Evolutionary conservation across 257 asterid species (phyloP).

Genomic region (Primulina eburnea): DNA sequence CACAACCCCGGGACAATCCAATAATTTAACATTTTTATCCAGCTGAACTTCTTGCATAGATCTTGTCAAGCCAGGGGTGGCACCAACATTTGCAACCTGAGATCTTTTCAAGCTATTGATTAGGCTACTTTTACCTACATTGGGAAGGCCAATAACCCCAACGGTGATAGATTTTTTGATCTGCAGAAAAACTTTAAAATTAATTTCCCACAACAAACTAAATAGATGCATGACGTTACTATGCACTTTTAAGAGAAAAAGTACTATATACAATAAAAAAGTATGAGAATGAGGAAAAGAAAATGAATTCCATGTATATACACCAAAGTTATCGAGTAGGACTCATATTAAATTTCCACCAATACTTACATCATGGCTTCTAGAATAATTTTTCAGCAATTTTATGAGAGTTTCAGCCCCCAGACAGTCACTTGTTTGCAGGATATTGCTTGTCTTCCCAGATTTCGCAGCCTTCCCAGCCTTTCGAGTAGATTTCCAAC

Average conservation of each 20-base stretch:
- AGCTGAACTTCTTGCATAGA: conserved; percentile 92
- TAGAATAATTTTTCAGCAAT: conserved; percentile 72
- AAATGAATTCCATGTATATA: not conserved
- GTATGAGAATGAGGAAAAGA: not conserved
- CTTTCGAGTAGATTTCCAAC: conserved; percentile 83
- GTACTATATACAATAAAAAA: not conserved
- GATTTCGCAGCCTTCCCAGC: conserved; percentile 42
- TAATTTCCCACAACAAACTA: not conserved
- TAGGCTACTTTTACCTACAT: conserved; percentile 97
- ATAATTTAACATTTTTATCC: conserved; percentile 76
- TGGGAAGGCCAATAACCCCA: conserved; percentile 92
- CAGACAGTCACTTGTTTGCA: conserved; percentile 91
- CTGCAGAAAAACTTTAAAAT: conserved; percentile 42
- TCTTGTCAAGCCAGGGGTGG: conserved; percentile 92
- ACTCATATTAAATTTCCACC: not conserved
- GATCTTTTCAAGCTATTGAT: conserved; percentile 88
- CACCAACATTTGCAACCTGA: conserved; percentile 87
- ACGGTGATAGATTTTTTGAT: conserved; percentile 89
- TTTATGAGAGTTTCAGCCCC: conserved; percentile 87
- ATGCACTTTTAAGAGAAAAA: not conserved
- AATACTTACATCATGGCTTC: conserved; percentile 63
- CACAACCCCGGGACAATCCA: conserved; percentile 97
- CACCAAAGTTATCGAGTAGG: not conserved
- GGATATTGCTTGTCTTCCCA: conserved; percentile 35
- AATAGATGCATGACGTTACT: not conserved